These are phyloP conservation scores for Aspergillus pseudonomiae DNA, from an alignment of 2,329 filamentous ascomycete genomes.

Conservation along the genomic window DNA sequence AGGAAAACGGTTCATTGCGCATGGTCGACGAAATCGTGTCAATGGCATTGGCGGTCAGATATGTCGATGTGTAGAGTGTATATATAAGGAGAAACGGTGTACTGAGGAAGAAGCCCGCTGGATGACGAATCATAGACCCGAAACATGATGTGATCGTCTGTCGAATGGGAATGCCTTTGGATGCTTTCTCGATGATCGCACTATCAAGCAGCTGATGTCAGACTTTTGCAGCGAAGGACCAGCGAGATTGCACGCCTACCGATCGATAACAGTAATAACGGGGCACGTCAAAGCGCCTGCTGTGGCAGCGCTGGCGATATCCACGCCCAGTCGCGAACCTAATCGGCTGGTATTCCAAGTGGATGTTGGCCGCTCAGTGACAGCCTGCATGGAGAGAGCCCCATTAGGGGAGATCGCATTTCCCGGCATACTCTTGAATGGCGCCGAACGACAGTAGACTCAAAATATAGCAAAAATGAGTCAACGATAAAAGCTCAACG, in stretches of 20 bases:
- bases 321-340: conserved; percentile 66
- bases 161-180: conserved; percentile 47
- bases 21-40: conserved; percentile 77
- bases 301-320: conserved; percentile 68
- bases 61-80: conserved; percentile 81
- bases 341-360: conserved; percentile 78
- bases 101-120: conserved; percentile 48
- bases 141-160: conserved; percentile 46
- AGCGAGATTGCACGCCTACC: conserved; percentile 51
- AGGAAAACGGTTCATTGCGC: conserved; percentile 56
- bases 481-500: conserved; percentile 1
- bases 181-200: conserved; percentile 54
- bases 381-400: conserved; percentile 26
- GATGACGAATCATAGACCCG: conserved; percentile 42
- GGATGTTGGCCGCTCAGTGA: conserved; percentile 24
- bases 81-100: conserved; percentile 55
- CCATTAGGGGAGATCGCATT: conserved; percentile 32
- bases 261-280: conserved; percentile 84
- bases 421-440: conserved; percentile 31
- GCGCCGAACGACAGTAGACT: not conserved
- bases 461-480: not conserved
- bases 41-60: conserved; percentile 82
- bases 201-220: conserved; percentile 27
- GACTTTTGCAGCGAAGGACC: not conserved
- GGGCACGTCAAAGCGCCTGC: conserved; percentile 80